Conservation (phyloP, 495 filamentous ascomycete species). For the Neurospora intermedia region DNA sequence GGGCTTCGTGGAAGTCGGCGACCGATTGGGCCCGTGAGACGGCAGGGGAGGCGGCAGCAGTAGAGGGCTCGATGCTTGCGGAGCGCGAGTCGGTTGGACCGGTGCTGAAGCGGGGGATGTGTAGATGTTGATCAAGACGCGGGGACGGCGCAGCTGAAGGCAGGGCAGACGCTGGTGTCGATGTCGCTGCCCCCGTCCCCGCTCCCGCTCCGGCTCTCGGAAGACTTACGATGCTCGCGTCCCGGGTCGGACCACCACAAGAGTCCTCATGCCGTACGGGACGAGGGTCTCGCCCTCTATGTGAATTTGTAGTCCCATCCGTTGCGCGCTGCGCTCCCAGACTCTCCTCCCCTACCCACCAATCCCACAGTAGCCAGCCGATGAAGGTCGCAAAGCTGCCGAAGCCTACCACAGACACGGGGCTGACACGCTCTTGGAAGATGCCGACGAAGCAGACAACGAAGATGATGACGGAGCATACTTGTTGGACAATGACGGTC, state of each 20-base stretch:
- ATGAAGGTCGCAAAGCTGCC: constrained; percentile 72
- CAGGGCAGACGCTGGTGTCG: constrained; percentile 7
- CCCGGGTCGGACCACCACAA: constrained; percentile 5
- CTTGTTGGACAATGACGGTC: constrained; percentile 93
- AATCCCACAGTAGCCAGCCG: constrained; percentile 88
- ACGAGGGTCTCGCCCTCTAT: constrained; percentile 7
- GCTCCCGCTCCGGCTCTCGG: constrained; percentile 10
- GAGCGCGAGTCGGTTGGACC: constrained; percentile 20
- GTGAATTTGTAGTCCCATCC: constrained; percentile 15
- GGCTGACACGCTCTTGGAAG: constrained; percentile 70
- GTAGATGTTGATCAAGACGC: constrained; percentile 7
- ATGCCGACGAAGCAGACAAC: constrained; percentile 90
- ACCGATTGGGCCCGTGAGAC: background rate
- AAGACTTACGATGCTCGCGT: constrained; percentile 17
- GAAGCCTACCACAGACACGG: constrained; percentile 76
- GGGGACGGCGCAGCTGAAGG: constrained; percentile 32
- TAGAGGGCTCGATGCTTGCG: constrained; percentile 27
- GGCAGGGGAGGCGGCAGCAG: constrained; percentile 12
- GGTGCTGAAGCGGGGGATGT: constrained; percentile 6
- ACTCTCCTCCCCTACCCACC: constrained; percentile 56
- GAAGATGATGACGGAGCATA: constrained; percentile 88
- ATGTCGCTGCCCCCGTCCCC: background rate
- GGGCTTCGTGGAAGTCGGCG: background rate
- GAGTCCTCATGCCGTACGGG: constrained; percentile 17
- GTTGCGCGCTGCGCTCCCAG: constrained; percentile 27